These are phyloP conservation scores for Castanea sativa DNA, from an alignment of 306 rosid species.

Conservation along the genomic window DNA sequence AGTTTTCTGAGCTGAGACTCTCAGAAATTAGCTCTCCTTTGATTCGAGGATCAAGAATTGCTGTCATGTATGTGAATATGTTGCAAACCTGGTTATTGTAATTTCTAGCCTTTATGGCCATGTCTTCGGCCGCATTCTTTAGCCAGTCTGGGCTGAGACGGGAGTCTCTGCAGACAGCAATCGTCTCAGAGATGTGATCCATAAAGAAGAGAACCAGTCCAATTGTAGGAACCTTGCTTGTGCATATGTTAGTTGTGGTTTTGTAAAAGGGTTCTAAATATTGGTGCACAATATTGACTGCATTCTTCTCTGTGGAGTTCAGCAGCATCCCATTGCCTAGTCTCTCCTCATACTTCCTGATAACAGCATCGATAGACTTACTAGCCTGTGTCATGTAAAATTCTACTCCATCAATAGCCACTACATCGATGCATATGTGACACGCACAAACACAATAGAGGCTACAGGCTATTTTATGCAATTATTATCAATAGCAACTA, in stretches of 20 bases:
- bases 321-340: conserved; percentile 70
- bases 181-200: conserved; percentile 96
- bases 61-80: conserved; percentile 82
- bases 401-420: conserved; percentile 17
- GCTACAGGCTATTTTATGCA: neutral
- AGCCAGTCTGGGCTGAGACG: conserved; percentile 85
- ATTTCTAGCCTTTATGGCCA: conserved; percentile 74
- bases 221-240: conserved; percentile 73
- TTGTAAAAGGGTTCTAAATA: conserved; percentile 90
- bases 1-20: conserved; percentile 60
- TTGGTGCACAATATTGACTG: conserved; percentile 66
- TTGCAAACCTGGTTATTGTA: conserved; percentile 78
- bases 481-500: neutral
- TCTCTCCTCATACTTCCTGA: conserved; percentile 65
- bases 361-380: conserved; percentile 79
- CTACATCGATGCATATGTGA: conserved; percentile 1
- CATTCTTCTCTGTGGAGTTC: conserved; percentile 67
- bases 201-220: conserved; percentile 94
- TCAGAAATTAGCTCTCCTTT: conserved; percentile 94
- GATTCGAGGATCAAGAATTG: conserved; percentile 91
- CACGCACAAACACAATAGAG: neutral
- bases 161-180: conserved; percentile 70
- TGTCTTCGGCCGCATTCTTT: conserved; percentile 81
- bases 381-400: conserved; percentile 59
- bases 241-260: conserved; percentile 90